A percentile compares a stretch with the other conserved stretches of the same genome.
Conservation (phyloP, 73 alveolate species). For the Tetrahymena thermophila region DNA sequence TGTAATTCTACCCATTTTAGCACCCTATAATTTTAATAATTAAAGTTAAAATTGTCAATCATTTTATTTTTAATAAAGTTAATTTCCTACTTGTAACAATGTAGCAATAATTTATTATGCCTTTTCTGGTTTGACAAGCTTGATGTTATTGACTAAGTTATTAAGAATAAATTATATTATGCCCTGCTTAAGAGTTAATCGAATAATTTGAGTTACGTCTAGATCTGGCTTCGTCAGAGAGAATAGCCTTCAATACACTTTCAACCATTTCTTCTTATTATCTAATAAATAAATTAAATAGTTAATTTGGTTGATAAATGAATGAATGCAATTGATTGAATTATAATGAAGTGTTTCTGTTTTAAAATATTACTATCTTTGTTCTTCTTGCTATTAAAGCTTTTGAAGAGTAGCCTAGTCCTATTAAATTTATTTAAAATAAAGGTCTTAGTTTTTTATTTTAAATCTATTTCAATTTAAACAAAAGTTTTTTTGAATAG, state of each 20-base stretch:
- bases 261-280: not conserved
- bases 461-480: too few species aligned
- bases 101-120: not conserved
- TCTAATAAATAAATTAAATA: not conserved
- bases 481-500: not conserved
- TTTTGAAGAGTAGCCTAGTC: not conserved
- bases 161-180: not conserved
- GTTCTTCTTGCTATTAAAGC: not conserved
- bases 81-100: not conserved
- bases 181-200: not conserved
- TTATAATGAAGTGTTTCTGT: too few species aligned
- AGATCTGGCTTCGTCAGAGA: not conserved
- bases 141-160: not conserved
- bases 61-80: not conserved
- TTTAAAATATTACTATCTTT: not conserved
- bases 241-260: conserved; percentile 2
- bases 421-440: not conserved
- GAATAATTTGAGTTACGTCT: not conserved
- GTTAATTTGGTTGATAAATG: not conserved
- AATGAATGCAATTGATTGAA: not conserved
- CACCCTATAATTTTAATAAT: not conserved
- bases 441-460: not conserved
- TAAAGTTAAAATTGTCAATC: not conserved
- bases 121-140: conserved; percentile 1
- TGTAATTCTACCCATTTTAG: not conserved